phyloP scores from a whole-genome alignment of 495 filamentous ascomycete species.

The Staphylotrichum longicolle region DNA sequence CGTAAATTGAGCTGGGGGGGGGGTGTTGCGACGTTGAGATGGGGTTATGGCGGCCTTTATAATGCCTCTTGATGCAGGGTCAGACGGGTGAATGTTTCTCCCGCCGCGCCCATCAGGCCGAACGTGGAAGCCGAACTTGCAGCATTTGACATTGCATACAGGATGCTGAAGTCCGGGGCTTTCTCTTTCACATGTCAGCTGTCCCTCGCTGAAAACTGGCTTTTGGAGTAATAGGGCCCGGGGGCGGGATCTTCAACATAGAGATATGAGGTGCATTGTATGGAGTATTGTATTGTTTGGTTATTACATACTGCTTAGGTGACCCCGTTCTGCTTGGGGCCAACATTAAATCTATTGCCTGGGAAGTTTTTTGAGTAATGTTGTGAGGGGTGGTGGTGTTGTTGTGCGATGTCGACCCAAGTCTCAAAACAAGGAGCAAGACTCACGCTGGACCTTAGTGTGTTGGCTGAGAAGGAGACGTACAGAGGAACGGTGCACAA shows the following conservation, averaged over 20 bases:
- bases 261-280: constrained; percentile 11
- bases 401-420: too few species aligned
- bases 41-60: not conserved
- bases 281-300: constrained; percentile 8
- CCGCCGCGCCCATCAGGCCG: not conserved
- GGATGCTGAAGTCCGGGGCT: not conserved
- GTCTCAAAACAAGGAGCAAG: too few species aligned
- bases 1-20: too few species aligned
- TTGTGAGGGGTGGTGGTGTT: too few species aligned
- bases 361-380: too few species aligned
- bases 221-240: not conserved
- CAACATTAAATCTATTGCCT: not conserved
- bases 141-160: too few species aligned
- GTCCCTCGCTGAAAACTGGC: not conserved
- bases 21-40: too few species aligned
- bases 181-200: constrained; percentile 3
- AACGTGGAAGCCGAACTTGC: too few species aligned
- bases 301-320: not conserved
- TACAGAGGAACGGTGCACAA: too few species aligned
- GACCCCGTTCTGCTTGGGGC: not conserved
- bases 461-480: too few species aligned
- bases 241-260: not conserved
- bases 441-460: too few species aligned
- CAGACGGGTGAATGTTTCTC: not conserved
- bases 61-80: not conserved